Percentiles rank a stretch among this genome's conserved stretches.
These are phyloP conservation scores for Naganishia cerealis DNA, from an alignment of 1,284 basidiomycete genomes.

Conservation along the genomic window DNA sequence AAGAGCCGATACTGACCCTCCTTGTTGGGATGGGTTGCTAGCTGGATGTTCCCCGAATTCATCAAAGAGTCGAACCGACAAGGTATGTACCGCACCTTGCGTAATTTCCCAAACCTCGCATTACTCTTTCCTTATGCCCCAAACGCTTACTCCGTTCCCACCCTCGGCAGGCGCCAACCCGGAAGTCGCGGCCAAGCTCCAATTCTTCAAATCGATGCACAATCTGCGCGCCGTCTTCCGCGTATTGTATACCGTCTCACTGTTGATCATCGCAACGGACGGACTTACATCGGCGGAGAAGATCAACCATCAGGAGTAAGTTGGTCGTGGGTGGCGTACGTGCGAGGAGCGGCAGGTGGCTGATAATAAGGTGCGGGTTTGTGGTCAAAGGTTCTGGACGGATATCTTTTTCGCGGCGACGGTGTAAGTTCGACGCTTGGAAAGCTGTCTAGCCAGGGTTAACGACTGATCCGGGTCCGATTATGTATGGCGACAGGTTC, in stretches of 20 bases:
- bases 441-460: too few relatives aligned
- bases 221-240: slow-evolving; percentile 41
- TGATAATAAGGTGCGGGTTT: not conserved
- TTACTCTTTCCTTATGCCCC: too few relatives aligned
- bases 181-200: slow-evolving; percentile 44
- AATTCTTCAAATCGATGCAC: slow-evolving; percentile 44
- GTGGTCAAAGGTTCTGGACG: slow-evolving; percentile 35
- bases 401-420: slow-evolving; percentile 38
- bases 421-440: slow-evolving; percentile 23
- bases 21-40: not conserved
- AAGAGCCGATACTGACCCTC: not conserved
- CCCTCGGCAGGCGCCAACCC: slow-evolving; percentile 39
- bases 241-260: slow-evolving; percentile 37
- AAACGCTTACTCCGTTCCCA: slow-evolving; percentile 39
- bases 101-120: too few relatives aligned
- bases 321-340: not conserved
- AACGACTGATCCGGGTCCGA: not conserved
- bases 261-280: slow-evolving; percentile 40
- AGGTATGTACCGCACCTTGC: not conserved
- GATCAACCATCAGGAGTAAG: slow-evolving; percentile 37
- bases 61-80: slow-evolving; percentile 29
- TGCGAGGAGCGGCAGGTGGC: not conserved
- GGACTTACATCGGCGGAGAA: slow-evolving; percentile 36
- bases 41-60: slow-evolving; percentile 33
- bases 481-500: slow-evolving; percentile 18